Conservation (phyloP, 108 stramenopile genomes). For the Epipyxis sp. region DNA sequence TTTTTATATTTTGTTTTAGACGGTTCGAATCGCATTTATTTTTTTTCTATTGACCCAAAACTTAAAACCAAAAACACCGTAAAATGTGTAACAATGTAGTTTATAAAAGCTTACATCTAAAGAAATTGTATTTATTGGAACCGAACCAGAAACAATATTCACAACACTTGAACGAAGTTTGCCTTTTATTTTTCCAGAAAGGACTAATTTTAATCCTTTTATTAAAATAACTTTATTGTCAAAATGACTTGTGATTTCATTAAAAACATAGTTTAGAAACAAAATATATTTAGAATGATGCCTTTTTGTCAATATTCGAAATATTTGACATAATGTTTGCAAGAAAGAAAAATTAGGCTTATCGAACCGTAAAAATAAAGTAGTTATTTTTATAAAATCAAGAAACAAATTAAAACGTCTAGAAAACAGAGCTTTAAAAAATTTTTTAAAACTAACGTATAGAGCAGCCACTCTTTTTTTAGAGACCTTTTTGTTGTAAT, state of each 20-base stretch:
- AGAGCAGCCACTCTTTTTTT: slow-evolving; percentile 24
- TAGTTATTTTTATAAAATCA: slow-evolving; percentile 20
- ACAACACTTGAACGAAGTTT: slow-evolving; percentile 28
- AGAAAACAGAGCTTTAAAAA: slow-evolving; percentile 5
- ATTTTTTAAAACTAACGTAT: slow-evolving; percentile 19
- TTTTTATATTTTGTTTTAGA: slow-evolving; percentile 25
- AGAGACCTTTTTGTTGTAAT: too few relatives aligned
- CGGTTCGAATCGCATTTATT: too few relatives aligned
- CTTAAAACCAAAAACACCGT: slow-evolving; percentile 25
- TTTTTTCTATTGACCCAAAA: too few relatives aligned
- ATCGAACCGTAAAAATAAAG: not conserved
- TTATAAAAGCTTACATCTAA: slow-evolving; percentile 3
- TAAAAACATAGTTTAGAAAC: slow-evolving; percentile 10
- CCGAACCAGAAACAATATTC: not conserved
- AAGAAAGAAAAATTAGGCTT: not conserved
- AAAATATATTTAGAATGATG: slow-evolving; percentile 19
- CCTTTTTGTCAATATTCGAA: slow-evolving; percentile 6
- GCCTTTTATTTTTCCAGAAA: not conserved
- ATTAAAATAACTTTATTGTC: slow-evolving; percentile 15
- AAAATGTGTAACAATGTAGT: slow-evolving; percentile 18
- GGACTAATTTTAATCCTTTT: slow-evolving; percentile 22
- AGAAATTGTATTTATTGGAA: not conserved
- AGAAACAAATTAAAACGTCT: slow-evolving; percentile 2
- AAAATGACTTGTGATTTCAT: slow-evolving; percentile 4
- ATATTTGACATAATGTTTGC: not conserved